A percentile compares a stretch with the other conserved stretches of the same genome.
phyloP scores from a whole-genome alignment of 257 asterid genomes.

The Solanum boliviense region DNA sequence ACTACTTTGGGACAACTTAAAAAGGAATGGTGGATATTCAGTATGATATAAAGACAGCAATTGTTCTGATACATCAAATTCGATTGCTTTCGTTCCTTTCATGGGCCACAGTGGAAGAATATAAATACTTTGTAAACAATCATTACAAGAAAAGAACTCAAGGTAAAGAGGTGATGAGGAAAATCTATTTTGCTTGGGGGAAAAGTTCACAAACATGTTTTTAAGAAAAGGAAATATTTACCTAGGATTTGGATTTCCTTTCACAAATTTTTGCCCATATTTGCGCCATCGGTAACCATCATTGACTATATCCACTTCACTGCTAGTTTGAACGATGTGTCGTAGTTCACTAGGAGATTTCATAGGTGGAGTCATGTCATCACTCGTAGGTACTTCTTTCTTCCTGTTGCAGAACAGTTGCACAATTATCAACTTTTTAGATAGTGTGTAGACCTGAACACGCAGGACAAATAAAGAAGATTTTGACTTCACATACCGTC shows the following conservation, averaged over 20 bases:
- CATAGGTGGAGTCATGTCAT: constrained; percentile 28
- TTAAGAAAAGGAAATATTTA: constrained; percentile 6
- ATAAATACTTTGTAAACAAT: neutral
- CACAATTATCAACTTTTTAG: neutral
- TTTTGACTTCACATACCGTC: constrained; percentile 46
- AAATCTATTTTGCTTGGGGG: neutral
- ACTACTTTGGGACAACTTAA: neutral
- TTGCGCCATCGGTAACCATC: constrained; percentile 98
- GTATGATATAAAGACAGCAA: neutral
- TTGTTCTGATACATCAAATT: neutral
- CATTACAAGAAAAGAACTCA: neutral
- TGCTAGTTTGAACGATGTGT: constrained; percentile 63
- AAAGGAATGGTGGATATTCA: neutral
- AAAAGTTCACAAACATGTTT: neutral
- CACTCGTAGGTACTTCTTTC: constrained; percentile 23
- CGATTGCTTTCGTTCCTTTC: neutral
- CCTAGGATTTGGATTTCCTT: constrained; percentile 98
- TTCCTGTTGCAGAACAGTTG: constrained; percentile 47
- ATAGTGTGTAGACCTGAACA: neutral
- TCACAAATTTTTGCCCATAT: constrained; percentile 90
- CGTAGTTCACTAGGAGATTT: constrained; percentile 43
- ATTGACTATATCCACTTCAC: constrained; percentile 66
- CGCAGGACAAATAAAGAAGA: neutral
- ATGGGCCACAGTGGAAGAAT: neutral
- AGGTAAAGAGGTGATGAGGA: neutral